Conservation (phyloP, 495 filamentous ascomycete genomes). For the Tuber melanosporum region DNA sequence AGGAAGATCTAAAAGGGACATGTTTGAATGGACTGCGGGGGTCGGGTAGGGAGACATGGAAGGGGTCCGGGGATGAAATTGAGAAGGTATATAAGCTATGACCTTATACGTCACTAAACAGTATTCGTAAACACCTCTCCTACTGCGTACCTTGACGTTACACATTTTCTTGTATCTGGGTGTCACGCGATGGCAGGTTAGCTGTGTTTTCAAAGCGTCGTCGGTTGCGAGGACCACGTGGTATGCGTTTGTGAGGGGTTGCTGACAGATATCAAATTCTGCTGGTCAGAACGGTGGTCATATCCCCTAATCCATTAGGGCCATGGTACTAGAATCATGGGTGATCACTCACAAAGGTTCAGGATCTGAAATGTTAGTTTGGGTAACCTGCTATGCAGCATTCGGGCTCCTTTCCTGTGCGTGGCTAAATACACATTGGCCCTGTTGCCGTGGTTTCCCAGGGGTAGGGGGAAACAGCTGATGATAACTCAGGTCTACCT, state of each 20-base stretch:
- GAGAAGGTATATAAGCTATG: neutral
- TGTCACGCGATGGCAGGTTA: no score
- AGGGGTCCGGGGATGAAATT: neutral
- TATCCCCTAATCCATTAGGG: neutral
- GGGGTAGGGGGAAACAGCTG: no score
- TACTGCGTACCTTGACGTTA: neutral
- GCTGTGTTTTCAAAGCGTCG: neutral
- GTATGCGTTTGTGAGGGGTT: neutral
- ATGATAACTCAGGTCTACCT: no score
- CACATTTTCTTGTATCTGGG: neutral
- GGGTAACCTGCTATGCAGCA: no score
- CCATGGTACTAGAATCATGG: neutral
- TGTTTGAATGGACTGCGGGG: neutral
- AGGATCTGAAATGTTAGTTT: neutral
- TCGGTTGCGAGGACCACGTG: neutral
- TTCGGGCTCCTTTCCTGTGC: no score
- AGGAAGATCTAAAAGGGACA: neutral
- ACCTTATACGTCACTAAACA: neutral
- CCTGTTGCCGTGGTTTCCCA: no score
- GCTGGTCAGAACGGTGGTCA: neutral
- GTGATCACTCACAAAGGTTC: neutral
- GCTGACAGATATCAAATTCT: neutral
- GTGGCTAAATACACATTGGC: no score
- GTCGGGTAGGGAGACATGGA: neutral
- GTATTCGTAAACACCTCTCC: neutral